Conservation (phyloP, 2,329 filamentous ascomycete genomes). For the Claviceps quebecensis region DNA sequence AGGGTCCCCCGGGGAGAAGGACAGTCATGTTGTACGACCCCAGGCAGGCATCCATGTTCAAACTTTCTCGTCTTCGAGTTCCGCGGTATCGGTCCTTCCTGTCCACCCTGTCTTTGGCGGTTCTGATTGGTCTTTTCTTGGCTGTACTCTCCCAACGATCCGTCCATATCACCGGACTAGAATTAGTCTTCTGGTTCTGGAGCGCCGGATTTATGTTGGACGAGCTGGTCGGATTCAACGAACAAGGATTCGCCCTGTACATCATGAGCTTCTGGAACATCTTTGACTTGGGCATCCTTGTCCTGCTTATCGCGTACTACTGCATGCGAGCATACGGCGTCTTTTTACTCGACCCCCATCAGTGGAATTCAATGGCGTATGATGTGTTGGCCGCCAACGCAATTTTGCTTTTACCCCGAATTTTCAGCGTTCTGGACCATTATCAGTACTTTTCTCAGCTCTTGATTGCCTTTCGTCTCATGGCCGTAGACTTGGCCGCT, state of each 20-base stretch:
- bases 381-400: constrained; percentile 89
- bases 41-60: constrained; percentile 77
- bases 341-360: constrained; percentile 60
- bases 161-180: constrained; percentile 65
- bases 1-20: constrained; percentile 40
- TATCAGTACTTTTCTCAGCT: constrained; percentile 94
- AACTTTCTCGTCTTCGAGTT: constrained; percentile 78
- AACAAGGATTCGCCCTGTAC: constrained; percentile 91
- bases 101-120: constrained; percentile 73
- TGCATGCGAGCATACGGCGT: constrained; percentile 80
- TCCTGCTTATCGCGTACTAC: constrained; percentile 80
- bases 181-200: constrained; percentile 95
- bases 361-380: constrained; percentile 74
- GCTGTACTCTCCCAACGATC: constrained; percentile 67
- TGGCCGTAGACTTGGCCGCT: constrained; percentile 80
- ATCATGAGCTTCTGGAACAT: constrained; percentile 98
- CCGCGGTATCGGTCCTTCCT: constrained; percentile 85
- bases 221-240: constrained; percentile 89
- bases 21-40: constrained; percentile 84
- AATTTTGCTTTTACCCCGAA: constrained; percentile 73
- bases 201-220: constrained; percentile 94
- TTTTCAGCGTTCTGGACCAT: constrained; percentile 88
- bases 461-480: constrained; percentile 83
- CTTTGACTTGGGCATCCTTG: constrained; percentile 79
- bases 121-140: constrained; percentile 73